These are phyloP conservation scores for Achlya hypogyna DNA, from an alignment of 352 stramenopile species.

Conservation along the genomic window DNA sequence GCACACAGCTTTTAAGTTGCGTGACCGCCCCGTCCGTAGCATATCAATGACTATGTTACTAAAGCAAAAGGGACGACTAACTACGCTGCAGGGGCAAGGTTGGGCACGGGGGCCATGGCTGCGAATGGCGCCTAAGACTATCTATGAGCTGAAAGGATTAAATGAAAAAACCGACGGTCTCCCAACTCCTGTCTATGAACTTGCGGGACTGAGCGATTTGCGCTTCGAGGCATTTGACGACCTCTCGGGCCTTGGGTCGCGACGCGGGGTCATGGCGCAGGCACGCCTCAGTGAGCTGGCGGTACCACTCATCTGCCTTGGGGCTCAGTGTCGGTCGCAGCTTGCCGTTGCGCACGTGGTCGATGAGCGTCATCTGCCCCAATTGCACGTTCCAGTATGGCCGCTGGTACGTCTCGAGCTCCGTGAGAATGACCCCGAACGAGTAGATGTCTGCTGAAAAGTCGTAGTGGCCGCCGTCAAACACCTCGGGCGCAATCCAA, in stretches of 20 bases:
- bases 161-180: background rate
- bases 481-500: constrained; percentile 26
- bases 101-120: background rate
- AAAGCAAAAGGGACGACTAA: too few species aligned
- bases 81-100: background rate
- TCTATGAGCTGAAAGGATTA: background rate
- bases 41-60: too few species aligned
- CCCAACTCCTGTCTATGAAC: background rate
- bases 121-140: background rate
- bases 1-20: too few species aligned
- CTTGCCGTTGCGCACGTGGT: background rate
- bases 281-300: background rate
- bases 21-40: too few species aligned
- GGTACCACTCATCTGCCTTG: background rate
- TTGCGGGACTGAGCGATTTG: background rate
- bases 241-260: background rate
- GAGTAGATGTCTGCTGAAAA: constrained; percentile 16
- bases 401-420: constrained; percentile 1
- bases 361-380: background rate
- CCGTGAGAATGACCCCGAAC: constrained; percentile 16
- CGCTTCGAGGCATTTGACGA: background rate
- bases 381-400: background rate
- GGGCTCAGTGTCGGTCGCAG: background rate
- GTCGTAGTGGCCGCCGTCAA: constrained; percentile 1
- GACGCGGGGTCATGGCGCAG: background rate